phyloP scores from a whole-genome alignment of 768 basidiomycete genomes.

The Hemileccinum rubropunctum region DNA sequence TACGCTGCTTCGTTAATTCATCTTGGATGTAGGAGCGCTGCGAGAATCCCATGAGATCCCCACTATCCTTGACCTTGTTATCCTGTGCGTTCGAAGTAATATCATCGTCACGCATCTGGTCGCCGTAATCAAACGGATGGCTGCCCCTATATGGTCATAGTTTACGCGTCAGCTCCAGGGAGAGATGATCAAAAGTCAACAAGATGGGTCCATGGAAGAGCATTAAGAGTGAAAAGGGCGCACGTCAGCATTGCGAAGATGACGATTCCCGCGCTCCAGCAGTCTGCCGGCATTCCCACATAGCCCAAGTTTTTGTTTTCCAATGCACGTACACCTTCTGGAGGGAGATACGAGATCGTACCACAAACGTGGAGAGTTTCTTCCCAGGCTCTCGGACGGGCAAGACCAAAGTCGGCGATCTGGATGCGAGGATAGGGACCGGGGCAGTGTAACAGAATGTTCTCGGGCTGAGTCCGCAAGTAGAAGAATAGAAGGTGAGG shows the following conservation, averaged over 20 bases:
- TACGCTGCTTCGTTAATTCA: constrained; percentile 62
- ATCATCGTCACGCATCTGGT: constrained; percentile 13
- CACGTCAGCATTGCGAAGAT: constrained; percentile 84
- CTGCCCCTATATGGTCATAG: constrained; percentile 47
- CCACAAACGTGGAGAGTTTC: constrained; percentile 85
- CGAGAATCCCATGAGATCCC: constrained; percentile 30
- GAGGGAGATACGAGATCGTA: constrained; percentile 84
- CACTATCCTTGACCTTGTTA: constrained; percentile 33
- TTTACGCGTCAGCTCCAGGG: constrained; percentile 9
- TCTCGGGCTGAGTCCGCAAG: constrained; percentile 60
- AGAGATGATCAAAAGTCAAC: background rate
- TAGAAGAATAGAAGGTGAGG: background rate
- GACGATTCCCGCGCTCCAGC: constrained; percentile 84
- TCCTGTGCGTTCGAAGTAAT: constrained; percentile 6
- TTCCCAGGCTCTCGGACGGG: constrained; percentile 74
- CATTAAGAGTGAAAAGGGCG: constrained; percentile 27
- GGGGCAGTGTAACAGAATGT: constrained; percentile 74
- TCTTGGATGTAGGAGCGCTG: constrained; percentile 46
- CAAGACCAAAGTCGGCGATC: constrained; percentile 86
- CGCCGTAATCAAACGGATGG: constrained; percentile 75
- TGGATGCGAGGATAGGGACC: constrained; percentile 83
- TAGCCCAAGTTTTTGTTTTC: constrained; percentile 74
- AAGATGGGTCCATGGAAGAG: background rate
- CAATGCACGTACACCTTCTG: constrained; percentile 78
- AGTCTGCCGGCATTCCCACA: constrained; percentile 82